Conservation (phyloP, 805 yeast genomes). For the Ogataea methylovora region DNA sequence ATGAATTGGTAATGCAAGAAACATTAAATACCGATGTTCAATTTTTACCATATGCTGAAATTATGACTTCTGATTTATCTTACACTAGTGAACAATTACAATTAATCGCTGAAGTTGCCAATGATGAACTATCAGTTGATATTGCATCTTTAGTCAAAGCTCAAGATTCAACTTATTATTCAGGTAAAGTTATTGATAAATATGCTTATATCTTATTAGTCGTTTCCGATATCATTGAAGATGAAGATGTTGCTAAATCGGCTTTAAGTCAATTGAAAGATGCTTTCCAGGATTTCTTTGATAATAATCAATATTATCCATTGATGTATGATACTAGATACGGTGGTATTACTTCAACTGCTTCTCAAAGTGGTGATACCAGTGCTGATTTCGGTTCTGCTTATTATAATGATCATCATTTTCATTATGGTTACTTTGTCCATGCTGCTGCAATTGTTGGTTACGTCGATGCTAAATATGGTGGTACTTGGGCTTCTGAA, state of each 20-base stretch:
- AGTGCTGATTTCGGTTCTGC: conserved; percentile 42
- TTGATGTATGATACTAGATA: conserved; percentile 48
- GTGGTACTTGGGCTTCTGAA: conserved; percentile 47
- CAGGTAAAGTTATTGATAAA: conserved; percentile 50
- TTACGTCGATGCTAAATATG: conserved; percentile 39
- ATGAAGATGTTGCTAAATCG: conserved; percentile 38
- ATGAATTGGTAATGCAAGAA: conserved; percentile 30
- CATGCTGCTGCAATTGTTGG: conserved; percentile 62
- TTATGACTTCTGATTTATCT: conserved; percentile 14
- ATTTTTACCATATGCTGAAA: conserved; percentile 19
- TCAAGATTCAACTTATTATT: conserved; percentile 36
- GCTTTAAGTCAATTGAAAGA: conserved; percentile 38
- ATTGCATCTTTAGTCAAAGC: conserved; percentile 32
- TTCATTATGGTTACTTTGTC: conserved; percentile 48
- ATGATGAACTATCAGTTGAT: conserved; percentile 35
- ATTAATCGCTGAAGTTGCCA: conserved; percentile 36
- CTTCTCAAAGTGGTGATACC: conserved; percentile 35
- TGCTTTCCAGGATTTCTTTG: conserved; percentile 34
- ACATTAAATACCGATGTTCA: conserved; percentile 30
- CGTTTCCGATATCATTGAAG: conserved; percentile 37
- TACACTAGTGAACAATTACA: conserved; percentile 38
- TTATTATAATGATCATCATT: conserved; percentile 51
- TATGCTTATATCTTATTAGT: conserved; percentile 50
- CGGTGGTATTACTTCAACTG: conserved; percentile 50
- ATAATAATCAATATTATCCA: conserved; percentile 39